These are phyloP conservation scores for Batrachochytrium dendrobatidis DNA, from an alignment of 371 early-diverging fungal species.

Conservation along the genomic window DNA sequence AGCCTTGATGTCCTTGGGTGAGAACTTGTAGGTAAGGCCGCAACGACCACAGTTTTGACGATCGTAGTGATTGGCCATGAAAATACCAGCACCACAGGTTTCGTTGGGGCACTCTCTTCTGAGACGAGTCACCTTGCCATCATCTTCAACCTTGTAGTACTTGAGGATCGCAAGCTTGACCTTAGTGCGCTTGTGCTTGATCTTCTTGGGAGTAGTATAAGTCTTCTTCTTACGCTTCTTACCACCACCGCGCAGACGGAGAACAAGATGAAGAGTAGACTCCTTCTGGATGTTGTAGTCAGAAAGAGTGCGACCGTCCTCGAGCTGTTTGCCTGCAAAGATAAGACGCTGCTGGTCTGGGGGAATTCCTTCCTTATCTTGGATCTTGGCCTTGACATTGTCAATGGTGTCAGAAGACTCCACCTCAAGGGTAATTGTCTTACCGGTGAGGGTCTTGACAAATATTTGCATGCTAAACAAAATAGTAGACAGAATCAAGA, in stretches of 20 bases:
- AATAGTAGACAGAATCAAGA: background rate
- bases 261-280: slow-evolving; percentile 67
- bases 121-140: slow-evolving; percentile 95
- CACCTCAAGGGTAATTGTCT: slow-evolving; percentile 97
- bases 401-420: slow-evolving; percentile 92
- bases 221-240: slow-evolving; percentile 99
- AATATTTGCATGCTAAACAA: slow-evolving; percentile 64
- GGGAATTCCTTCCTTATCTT: slow-evolving; percentile 94
- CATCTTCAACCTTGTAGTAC: slow-evolving; percentile 96
- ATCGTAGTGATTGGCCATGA: slow-evolving; percentile 94
- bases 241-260: slow-evolving; percentile 82
- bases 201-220: slow-evolving; percentile 99
- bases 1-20: slow-evolving; percentile 22
- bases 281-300: slow-evolving; percentile 65
- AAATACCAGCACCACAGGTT: slow-evolving; percentile 97
- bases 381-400: slow-evolving; percentile 95
- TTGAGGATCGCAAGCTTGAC: slow-evolving; percentile 95
- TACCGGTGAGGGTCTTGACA: slow-evolving; percentile 87
- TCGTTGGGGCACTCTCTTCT: slow-evolving; percentile 92
- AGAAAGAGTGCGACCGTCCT: slow-evolving; percentile 87
- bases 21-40: slow-evolving; percentile 44
- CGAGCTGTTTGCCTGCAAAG: slow-evolving; percentile 99
- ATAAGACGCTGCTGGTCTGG: slow-evolving; percentile 99
- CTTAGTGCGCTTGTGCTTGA: slow-evolving; percentile 97
- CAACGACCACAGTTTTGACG: slow-evolving; percentile 70